A percentile compares a stretch with the other conserved stretches of the same genome.
Evolutionary conservation across 139 green algal genomes (phyloP).

Genomic region (Tetraselmis striata): DNA sequence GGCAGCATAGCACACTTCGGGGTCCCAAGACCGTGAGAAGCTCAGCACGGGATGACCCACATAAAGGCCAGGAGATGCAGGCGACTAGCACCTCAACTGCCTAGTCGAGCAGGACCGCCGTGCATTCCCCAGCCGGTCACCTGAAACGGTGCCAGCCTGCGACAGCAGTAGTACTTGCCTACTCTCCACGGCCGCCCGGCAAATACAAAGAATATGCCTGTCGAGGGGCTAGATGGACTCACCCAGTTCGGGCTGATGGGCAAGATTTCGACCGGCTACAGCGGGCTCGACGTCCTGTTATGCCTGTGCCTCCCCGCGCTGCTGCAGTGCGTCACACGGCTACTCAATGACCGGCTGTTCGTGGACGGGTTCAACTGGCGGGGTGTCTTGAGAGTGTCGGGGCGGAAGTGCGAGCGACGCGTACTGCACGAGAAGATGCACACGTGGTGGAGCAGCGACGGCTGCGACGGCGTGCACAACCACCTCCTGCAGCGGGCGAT

Average conservation of each 20-base stretch:
- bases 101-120: too few relatives aligned
- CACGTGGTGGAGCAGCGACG: neutral
- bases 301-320: conserved; percentile 26
- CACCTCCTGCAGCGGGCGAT: conserved; percentile 22
- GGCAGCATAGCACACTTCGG: too few relatives aligned
- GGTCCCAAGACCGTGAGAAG: too few relatives aligned
- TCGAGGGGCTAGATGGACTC: neutral
- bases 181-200: too few relatives aligned
- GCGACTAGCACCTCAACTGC: too few relatives aligned
- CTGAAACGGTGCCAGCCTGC: too few relatives aligned
- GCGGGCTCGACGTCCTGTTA: conserved; percentile 22
- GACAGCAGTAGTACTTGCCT: too few relatives aligned
- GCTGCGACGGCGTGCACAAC: conserved; percentile 15
- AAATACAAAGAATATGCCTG: neutral
- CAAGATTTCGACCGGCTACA: conserved; percentile 23
- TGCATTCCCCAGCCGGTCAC: too few relatives aligned
- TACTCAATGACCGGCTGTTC: neutral
- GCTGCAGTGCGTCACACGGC: conserved; percentile 1
- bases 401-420: neutral
- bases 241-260: conserved; percentile 26
- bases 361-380: neutral
- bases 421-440: neutral
- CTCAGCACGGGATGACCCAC: too few relatives aligned
- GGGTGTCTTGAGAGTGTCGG: neutral
- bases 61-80: too few relatives aligned